Conservation (phyloP, 805 yeast species). For the Maudiozyma turicensis region DNA sequence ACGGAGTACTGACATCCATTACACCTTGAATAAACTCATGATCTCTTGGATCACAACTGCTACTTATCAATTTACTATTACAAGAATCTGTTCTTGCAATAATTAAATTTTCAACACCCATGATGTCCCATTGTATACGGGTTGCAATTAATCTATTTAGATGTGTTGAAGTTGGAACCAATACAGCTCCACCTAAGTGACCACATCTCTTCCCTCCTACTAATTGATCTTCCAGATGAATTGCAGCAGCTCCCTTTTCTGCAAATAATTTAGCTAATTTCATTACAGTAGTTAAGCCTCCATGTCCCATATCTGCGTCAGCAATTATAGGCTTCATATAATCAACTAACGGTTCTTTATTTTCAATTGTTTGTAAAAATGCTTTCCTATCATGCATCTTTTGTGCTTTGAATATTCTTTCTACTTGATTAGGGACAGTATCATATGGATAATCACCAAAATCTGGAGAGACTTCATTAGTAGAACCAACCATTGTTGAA, state of each 20-base stretch:
- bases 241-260: slow-evolving; percentile 60
- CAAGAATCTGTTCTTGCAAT: slow-evolving; percentile 57
- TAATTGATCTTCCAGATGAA: slow-evolving; percentile 54
- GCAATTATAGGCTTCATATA: slow-evolving; percentile 55
- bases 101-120: slow-evolving; percentile 47
- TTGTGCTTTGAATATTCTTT: slow-evolving; percentile 49
- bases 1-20: slow-evolving; percentile 17
- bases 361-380: slow-evolving; percentile 28
- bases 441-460: slow-evolving; percentile 63
- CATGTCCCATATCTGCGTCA: slow-evolving; percentile 61
- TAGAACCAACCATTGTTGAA: slow-evolving; percentile 42
- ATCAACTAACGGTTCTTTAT: slow-evolving; percentile 29
- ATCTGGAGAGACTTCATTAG: slow-evolving; percentile 57
- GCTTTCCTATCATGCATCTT: slow-evolving; percentile 45
- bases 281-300: slow-evolving; percentile 54
- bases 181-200: slow-evolving; percentile 50
- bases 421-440: slow-evolving; percentile 60
- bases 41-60: slow-evolving; percentile 46
- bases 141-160: slow-evolving; percentile 46
- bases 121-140: slow-evolving; percentile 54
- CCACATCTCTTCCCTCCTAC: slow-evolving; percentile 63
- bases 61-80: slow-evolving; percentile 41
- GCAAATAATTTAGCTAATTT: slow-evolving; percentile 55
- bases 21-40: slow-evolving; percentile 48
- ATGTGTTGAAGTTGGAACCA: slow-evolving; percentile 52